Evolutionary conservation across 768 basidiomycete genomes (phyloP).

Genomic region (Lactarius hatsudake): DNA sequence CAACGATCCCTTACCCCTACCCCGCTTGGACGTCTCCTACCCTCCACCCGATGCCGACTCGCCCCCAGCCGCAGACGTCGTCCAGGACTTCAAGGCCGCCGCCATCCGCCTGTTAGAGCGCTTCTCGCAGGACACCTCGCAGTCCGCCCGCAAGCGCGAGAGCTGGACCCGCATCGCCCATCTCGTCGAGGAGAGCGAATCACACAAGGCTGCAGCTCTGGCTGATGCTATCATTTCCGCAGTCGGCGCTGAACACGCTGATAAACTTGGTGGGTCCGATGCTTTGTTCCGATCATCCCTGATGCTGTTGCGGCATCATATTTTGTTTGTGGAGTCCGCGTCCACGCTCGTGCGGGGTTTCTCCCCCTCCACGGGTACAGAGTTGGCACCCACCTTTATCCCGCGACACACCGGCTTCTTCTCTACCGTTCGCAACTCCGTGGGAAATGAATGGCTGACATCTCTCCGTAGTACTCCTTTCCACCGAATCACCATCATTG

Average conservation of each 20-base stretch:
- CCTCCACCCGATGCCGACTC: constrained; percentile 38
- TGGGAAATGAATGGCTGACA: neutral
- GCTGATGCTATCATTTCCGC: constrained; percentile 69
- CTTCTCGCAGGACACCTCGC: constrained; percentile 44
- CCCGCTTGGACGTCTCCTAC: constrained; percentile 30
- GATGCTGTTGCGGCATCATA: neutral
- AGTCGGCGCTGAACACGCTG: constrained; percentile 62
- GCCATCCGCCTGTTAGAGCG: constrained; percentile 67
- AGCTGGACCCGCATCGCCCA: constrained; percentile 64
- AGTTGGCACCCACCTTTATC: neutral
- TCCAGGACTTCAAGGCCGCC: constrained; percentile 66
- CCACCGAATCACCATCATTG: constrained; percentile 55
- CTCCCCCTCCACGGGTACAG: neutral
- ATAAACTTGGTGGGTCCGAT: constrained; percentile 60
- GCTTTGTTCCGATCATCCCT: neutral
- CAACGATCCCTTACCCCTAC: constrained; percentile 41
- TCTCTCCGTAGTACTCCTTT: constrained; percentile 50
- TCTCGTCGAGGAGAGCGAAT: constrained; percentile 71
- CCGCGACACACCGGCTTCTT: neutral
- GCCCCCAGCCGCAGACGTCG: constrained; percentile 50
- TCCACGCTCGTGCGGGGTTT: neutral
- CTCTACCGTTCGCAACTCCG: neutral
- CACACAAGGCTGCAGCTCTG: constrained; percentile 65
- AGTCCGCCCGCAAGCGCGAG: constrained; percentile 51
- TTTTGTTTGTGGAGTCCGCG: neutral